phyloP scores from a whole-genome alignment of 306 rosid species.

The Cicer arietinum region DNA sequence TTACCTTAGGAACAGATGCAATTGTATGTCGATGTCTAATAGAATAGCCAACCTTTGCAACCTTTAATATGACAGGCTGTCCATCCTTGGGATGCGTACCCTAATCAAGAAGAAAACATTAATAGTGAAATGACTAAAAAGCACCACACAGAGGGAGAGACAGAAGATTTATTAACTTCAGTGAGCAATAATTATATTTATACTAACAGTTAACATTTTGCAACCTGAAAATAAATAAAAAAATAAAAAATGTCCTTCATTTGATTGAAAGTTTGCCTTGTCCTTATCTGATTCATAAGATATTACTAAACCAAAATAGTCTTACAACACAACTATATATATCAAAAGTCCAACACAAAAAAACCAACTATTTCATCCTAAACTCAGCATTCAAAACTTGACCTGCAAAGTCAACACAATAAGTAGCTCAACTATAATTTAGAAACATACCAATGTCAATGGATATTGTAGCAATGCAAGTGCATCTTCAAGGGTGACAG shows the following conservation, averaged over 20 bases:
- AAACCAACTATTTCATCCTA: constrained; percentile 13
- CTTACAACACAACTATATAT: neutral
- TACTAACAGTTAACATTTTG: neutral
- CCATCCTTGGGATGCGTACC: constrained; percentile 91
- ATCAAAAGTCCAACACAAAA: neutral
- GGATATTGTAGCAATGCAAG: constrained; percentile 77
- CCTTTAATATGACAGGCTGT: constrained; percentile 68
- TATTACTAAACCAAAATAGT: neutral
- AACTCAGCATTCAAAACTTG: neutral
- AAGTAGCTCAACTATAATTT: constrained; percentile 34
- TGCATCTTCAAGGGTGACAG: constrained; percentile 75
- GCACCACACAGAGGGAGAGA: neutral
- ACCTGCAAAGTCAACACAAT: constrained; percentile 22
- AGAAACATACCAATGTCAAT: constrained; percentile 73
- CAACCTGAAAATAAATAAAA: neutral
- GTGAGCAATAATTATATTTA: neutral
- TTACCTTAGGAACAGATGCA: constrained; percentile 76
- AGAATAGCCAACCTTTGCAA: constrained; percentile 63
- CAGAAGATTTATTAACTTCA: constrained; percentile 24
- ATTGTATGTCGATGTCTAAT: constrained; percentile 66
- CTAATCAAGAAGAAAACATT: constrained; percentile 54
- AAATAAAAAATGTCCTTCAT: neutral
- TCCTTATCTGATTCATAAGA: constrained; percentile 13
- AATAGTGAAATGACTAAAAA: constrained; percentile 20
- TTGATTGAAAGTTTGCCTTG: constrained; percentile 23